phyloP scores from a whole-genome alignment of 2,329 filamentous ascomycete genomes.

The Verticillium isaacii region DNA sequence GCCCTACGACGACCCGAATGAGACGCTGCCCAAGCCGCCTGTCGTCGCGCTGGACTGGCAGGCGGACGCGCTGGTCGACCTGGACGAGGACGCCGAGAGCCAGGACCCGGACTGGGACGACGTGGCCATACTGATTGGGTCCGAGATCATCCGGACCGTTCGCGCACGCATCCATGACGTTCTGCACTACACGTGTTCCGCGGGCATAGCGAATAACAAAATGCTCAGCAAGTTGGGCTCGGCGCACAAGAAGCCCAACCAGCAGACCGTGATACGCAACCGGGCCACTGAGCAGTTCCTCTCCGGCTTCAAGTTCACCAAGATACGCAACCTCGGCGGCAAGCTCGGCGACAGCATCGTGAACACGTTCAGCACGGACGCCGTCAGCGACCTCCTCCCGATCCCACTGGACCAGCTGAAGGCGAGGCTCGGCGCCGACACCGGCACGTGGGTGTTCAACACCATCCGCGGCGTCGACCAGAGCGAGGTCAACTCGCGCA shows the following conservation, averaged over 20 bases:
- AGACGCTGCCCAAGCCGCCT: slow-evolving; percentile 66
- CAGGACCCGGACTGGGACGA: slow-evolving; percentile 96
- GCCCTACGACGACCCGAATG: slow-evolving; percentile 69
- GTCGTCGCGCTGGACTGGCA: slow-evolving; percentile 74
- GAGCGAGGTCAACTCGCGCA: slow-evolving; percentile 85
- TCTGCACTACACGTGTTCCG: slow-evolving; percentile 87
- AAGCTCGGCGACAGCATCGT: slow-evolving; percentile 87
- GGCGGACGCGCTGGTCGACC: slow-evolving; percentile 73
- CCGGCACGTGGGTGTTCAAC: slow-evolving; percentile 78
- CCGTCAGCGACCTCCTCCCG: slow-evolving; percentile 68
- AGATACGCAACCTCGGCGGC: slow-evolving; percentile 90
- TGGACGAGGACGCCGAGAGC: slow-evolving; percentile 71
- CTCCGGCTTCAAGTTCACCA: slow-evolving; percentile 83
- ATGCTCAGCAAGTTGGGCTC: slow-evolving; percentile 93
- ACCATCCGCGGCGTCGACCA: slow-evolving; percentile 80
- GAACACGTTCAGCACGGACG: slow-evolving; percentile 75
- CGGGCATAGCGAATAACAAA: slow-evolving; percentile 85
- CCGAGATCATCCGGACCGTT: slow-evolving; percentile 79
- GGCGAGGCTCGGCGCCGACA: slow-evolving; percentile 75
- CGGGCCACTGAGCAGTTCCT: slow-evolving; percentile 78
- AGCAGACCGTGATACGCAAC: slow-evolving; percentile 89
- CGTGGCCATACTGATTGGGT: slow-evolving; percentile 77
- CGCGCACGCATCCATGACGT: slow-evolving; percentile 63
- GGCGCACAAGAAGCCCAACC: slow-evolving; percentile 86
- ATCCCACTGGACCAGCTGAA: slow-evolving; percentile 73